A percentile compares a stretch with the other conserved stretches of the same genome.
Evolutionary conservation across 2,329 filamentous ascomycete species (phyloP).

Genomic region (Curvularia spicifera): DNA sequence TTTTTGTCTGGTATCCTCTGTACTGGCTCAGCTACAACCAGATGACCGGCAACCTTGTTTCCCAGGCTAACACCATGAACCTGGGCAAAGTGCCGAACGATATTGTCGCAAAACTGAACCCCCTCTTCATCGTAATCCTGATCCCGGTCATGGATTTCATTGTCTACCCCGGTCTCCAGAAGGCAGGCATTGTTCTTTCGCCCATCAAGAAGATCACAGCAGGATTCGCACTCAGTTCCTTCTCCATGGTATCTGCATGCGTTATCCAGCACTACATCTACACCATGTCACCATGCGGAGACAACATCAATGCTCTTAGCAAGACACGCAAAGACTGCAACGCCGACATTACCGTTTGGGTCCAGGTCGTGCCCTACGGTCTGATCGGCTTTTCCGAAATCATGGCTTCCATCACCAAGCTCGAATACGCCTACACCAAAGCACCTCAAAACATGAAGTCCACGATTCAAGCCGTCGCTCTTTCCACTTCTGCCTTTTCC

Average conservation of each 20-base stretch:
- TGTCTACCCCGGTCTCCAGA: conserved; percentile 73
- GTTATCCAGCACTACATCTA: conserved; percentile 64
- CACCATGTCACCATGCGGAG: conserved; percentile 37
- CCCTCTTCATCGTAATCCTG: conserved; percentile 76
- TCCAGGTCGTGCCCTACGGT: conserved; percentile 60
- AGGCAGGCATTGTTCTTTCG: conserved; percentile 68
- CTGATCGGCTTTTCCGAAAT: conserved; percentile 67
- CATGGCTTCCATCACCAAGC: conserved; percentile 70
- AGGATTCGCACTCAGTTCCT: conserved; percentile 70
- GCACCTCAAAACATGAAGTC: conserved; percentile 68
- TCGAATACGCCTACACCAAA: conserved; percentile 63
- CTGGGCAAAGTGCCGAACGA: conserved; percentile 77
- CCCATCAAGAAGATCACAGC: conserved; percentile 77
- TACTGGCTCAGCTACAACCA: conserved; percentile 56
- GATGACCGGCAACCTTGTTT: conserved; percentile 70
- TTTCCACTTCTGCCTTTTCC: conserved; percentile 46
- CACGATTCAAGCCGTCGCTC: conserved; percentile 44
- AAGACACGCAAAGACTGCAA: conserved; percentile 53
- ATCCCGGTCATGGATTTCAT: conserved; percentile 64
- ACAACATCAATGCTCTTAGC: conserved; percentile 37
- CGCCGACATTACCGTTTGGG: conserved; percentile 60
- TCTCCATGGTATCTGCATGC: conserved; percentile 66
- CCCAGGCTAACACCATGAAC: conserved; percentile 71
- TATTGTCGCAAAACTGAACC: conserved; percentile 77
- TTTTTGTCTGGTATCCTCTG: conserved; percentile 65